A percentile compares a stretch with the other conserved stretches of the same genome.
phyloP scores from a whole-genome alignment of 345 rosid genomes.

The Fremontodendron californicum region DNA sequence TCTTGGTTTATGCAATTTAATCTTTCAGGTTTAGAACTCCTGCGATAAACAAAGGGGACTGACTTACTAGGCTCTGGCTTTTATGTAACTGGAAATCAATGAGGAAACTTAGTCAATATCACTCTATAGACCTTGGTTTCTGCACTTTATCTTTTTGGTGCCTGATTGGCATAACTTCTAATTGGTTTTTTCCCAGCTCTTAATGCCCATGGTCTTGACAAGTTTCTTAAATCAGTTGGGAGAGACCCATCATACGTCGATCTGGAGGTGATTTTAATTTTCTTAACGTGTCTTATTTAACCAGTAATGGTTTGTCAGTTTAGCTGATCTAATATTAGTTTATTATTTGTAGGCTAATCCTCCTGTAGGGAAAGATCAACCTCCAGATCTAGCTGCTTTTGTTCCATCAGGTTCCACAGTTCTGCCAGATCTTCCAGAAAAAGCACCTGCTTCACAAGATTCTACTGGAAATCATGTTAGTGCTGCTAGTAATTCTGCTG shows the following conservation, averaged over 20 bases:
- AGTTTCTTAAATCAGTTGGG: slow-evolving; percentile 64
- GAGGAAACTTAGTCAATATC: neutral
- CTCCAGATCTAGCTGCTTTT: slow-evolving; percentile 79
- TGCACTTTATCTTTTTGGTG: neutral
- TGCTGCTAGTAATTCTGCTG: slow-evolving; percentile 36
- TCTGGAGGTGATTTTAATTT: slow-evolving; percentile 57
- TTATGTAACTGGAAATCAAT: neutral
- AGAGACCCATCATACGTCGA: slow-evolving; percentile 65
- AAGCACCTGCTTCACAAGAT: slow-evolving; percentile 29
- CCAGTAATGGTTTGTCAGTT: neutral
- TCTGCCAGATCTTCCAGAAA: slow-evolving; percentile 47
- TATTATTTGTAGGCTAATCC: slow-evolving; percentile 63
- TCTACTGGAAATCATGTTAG: slow-evolving; percentile 27
- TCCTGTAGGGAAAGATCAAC: slow-evolving; percentile 82
- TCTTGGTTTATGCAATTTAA: neutral
- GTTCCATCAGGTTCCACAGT: slow-evolving; percentile 59
- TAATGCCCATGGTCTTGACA: slow-evolving; percentile 54
- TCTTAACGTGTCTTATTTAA: slow-evolving; percentile 4
- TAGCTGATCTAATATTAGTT: neutral
- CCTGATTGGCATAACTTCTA: slow-evolving; percentile 2
- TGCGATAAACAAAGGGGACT: neutral
- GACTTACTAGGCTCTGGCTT: neutral
- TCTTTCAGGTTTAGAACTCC: neutral
- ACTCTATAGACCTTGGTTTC: neutral
- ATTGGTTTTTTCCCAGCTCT: slow-evolving; percentile 50